A percentile compares a stretch with the other conserved stretches of the same genome.
Evolutionary conservation across 2,329 filamentous ascomycete species (phyloP).

Genomic region (Magnaporthiopsis poae): DNA sequence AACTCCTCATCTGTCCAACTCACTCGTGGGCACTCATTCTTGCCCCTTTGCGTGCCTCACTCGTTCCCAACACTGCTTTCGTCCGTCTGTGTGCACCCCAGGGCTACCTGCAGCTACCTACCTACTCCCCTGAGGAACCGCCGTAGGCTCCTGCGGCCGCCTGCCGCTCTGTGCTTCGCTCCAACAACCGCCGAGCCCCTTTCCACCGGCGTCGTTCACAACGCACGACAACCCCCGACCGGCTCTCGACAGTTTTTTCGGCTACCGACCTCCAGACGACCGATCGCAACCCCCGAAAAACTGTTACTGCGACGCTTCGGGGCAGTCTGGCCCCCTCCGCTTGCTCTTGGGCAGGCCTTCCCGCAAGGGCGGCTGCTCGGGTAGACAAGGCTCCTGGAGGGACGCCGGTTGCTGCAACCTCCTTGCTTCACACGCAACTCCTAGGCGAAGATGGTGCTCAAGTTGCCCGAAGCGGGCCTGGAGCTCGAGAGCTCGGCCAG

Average conservation of each 20-base stretch:
- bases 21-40: neutral
- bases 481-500: constrained; percentile 43
- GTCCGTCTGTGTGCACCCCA: neutral
- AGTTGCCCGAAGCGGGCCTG: constrained; percentile 48
- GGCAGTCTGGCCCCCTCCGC: neutral
- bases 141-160: constrained; percentile 6
- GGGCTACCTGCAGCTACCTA: constrained; percentile 4
- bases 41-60: neutral
- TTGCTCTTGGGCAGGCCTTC: neutral
- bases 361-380: neutral
- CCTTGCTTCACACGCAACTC: neutral
- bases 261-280: neutral
- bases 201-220: neutral
- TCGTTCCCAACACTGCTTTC: neutral
- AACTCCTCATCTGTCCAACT: neutral
- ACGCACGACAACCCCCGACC: neutral
- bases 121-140: constrained; percentile 1
- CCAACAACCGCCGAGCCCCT: constrained; percentile 1
- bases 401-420: neutral
- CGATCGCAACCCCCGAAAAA: neutral
- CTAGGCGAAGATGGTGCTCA: constrained; percentile 29
- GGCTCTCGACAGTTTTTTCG: neutral
- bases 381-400: neutral
- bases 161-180: constrained; percentile 1
- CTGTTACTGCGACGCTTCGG: neutral